Percentiles rank a stretch among this genome's conserved stretches.
phyloP scores from a whole-genome alignment of 495 filamentous ascomycete species.

The Daldinia concentrica region DNA sequence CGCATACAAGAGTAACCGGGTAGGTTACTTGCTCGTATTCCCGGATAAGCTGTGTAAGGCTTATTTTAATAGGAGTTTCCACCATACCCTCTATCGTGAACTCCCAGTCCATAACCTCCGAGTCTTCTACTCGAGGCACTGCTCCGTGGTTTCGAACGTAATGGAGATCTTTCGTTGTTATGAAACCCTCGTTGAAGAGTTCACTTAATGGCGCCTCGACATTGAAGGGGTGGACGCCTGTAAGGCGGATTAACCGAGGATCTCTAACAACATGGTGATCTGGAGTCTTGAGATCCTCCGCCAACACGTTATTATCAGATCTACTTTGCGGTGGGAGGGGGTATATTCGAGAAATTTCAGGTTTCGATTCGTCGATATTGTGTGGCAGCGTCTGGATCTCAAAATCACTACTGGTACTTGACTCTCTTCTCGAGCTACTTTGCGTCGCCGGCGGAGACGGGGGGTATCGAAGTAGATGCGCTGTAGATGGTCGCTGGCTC shows the following conservation, averaged over 20 bases:
- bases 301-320: slow-evolving; percentile 69
- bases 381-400: slow-evolving; percentile 12
- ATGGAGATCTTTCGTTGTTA: slow-evolving; percentile 91
- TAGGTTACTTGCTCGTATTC: slow-evolving; percentile 87
- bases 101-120: slow-evolving; percentile 80
- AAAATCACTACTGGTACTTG: slow-evolving; percentile 24
- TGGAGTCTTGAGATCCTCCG: slow-evolving; percentile 82
- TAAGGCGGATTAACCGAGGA: slow-evolving; percentile 85
- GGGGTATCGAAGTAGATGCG: slow-evolving; percentile 27
- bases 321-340: slow-evolving; percentile 78
- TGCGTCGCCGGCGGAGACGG: slow-evolving; percentile 40
- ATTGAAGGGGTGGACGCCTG: slow-evolving; percentile 94
- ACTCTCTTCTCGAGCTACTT: slow-evolving; percentile 37
- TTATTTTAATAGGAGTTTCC: slow-evolving; percentile 77
- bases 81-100: slow-evolving; percentile 89
- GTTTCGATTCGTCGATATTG: slow-evolving; percentile 24
- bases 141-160: slow-evolving; percentile 96
- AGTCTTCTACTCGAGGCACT: slow-evolving; percentile 79
- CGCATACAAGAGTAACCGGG: slow-evolving; percentile 91
- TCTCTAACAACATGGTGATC: slow-evolving; percentile 89
- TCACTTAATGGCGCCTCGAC: slow-evolving; percentile 85
- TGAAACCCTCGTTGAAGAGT: slow-evolving; percentile 86
- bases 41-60: slow-evolving; percentile 74
- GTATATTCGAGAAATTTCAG: slow-evolving; percentile 41
- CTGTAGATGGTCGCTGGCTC: slow-evolving; percentile 15